These are phyloP conservation scores for Fusarium sp. DNA, from an alignment of 2,329 filamentous ascomycete genomes.

Conservation along the genomic window DNA sequence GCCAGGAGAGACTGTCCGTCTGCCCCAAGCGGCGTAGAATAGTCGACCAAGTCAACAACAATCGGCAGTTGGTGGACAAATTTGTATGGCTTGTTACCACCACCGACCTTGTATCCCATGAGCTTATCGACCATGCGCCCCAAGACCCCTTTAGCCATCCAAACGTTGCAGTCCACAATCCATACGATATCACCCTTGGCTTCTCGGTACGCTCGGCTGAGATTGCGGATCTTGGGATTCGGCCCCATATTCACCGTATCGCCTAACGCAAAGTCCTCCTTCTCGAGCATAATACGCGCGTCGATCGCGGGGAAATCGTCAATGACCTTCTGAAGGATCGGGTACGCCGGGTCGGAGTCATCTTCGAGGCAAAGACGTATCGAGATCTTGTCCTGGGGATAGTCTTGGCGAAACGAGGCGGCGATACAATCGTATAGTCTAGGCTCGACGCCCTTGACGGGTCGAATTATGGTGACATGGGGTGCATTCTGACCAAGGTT, in stretches of 20 bases:
- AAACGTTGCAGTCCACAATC: constrained; percentile 97
- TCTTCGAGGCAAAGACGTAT: constrained; percentile 86
- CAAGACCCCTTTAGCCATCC: constrained; percentile 82
- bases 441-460: constrained; percentile 91
- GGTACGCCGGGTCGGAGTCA: constrained; percentile 78
- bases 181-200: constrained; percentile 89
- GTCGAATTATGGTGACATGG: constrained; percentile 89
- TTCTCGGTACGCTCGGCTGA: constrained; percentile 92
- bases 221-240: constrained; percentile 98
- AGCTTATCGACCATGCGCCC: constrained; percentile 92
- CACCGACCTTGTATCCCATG: constrained; percentile 70
- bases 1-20: constrained; percentile 49
- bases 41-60: constrained; percentile 76
- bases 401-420: constrained; percentile 84
- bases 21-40: constrained; percentile 24
- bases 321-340: constrained; percentile 77
- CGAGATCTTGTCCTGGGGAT: constrained; percentile 79
- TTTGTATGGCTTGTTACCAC: constrained; percentile 74
- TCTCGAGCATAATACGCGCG: constrained; percentile 80
- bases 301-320: constrained; percentile 78
- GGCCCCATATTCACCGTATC: constrained; percentile 77
- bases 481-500: constrained; percentile 68
- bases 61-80: constrained; percentile 95
- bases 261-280: constrained; percentile 77
- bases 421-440: constrained; percentile 92